Evolutionary conservation across 2,329 filamentous ascomycete genomes (phyloP), one percentile per base, ranked within the genome.

Genomic region (Pestalotiopsis sp.): DNA sequence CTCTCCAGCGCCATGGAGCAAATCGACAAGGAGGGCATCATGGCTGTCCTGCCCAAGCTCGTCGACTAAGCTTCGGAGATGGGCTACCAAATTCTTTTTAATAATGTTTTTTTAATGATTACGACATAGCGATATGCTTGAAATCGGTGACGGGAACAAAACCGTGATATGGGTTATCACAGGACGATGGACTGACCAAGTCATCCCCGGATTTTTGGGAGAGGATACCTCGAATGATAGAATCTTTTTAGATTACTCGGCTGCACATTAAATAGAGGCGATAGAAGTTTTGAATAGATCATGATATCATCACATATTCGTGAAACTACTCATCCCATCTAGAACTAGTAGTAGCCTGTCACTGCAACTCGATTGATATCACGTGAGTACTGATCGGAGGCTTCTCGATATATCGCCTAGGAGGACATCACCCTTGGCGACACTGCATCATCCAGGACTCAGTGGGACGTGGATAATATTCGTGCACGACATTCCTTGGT

Each of bases 41-140:
- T 86, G 78, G 83, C 82, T 67, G 85, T 84, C 1, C 76, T 87
- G 66, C 80, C 83, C 71, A 85, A 86, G 78, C 86, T 86, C 72
- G 76, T 64, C 39, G 38, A 64, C 62, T 64, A 49, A 27, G 14
- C 20, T 52, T n/a, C n/a, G 23, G 45, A 0, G 31, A 31, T 31
- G 31, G 7, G 31, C 7, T 7, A 31, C 7, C 31, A 9, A 31
- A 9, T 31, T 9, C 7, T 31, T n/a, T 52, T 52, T 52, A 52
- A 52, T 52, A 52, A 52, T 52, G 45, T 52, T 52, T 52, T 52
- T 52, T n/a, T 52, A 52, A 52, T 52, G 45, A 52, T 52, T 52
- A 52, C 45, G 45, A 52, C 45, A 31, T 31, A 52, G 45, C 45
- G 45, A 52, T n/a, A 52, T 52, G 20, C 45, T 52, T 52, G 45